phyloP scores from a whole-genome alignment of 129 eudicot species.

The Chrysanthemum lavandulifolium region DNA sequence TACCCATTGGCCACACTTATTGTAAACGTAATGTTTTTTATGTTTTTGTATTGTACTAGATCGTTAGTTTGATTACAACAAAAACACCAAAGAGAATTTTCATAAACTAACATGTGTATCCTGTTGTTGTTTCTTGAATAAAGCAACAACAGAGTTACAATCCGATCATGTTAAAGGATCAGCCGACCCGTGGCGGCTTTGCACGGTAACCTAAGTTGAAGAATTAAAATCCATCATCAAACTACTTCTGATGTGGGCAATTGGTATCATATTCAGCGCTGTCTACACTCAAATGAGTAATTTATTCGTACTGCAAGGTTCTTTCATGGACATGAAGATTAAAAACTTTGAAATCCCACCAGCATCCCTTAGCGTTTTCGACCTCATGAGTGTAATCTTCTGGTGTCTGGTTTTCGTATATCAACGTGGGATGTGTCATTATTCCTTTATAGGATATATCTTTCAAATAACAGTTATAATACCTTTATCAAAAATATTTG shows the following conservation, averaged over 20 bases:
- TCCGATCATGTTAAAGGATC: conserved; percentile 23
- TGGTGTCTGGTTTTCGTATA: too few species aligned
- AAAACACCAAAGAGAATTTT: too few species aligned
- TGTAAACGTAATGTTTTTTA: too few species aligned
- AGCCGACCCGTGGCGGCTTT: conserved; percentile 49
- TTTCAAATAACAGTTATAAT: too few species aligned
- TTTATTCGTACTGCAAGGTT: conserved; percentile 58
- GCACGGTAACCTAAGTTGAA: conserved; percentile 75
- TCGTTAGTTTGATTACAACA: too few species aligned
- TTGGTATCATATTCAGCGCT: conserved; percentile 54
- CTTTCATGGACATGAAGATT: conserved; percentile 41
- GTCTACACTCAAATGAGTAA: conserved; percentile 73
- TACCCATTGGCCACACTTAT: too few species aligned
- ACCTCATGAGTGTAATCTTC: conserved; percentile 60
- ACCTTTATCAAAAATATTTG: too few species aligned
- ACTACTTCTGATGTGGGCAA: conserved; percentile 70
- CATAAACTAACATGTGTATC: too few species aligned
- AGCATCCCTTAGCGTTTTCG: conserved; percentile 61
- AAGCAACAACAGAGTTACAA: conserved; percentile 58
- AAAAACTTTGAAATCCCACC: conserved; percentile 56
- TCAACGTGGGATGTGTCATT: too few species aligned
- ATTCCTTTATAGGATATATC: too few species aligned
- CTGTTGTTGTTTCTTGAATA: conserved; percentile 58
- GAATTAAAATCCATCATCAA: conserved; percentile 65
- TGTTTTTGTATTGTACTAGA: too few species aligned